These are phyloP conservation scores for Geotrichum siamense DNA, from an alignment of 1,139 yeast genomes.

Conservation along the genomic window DNA sequence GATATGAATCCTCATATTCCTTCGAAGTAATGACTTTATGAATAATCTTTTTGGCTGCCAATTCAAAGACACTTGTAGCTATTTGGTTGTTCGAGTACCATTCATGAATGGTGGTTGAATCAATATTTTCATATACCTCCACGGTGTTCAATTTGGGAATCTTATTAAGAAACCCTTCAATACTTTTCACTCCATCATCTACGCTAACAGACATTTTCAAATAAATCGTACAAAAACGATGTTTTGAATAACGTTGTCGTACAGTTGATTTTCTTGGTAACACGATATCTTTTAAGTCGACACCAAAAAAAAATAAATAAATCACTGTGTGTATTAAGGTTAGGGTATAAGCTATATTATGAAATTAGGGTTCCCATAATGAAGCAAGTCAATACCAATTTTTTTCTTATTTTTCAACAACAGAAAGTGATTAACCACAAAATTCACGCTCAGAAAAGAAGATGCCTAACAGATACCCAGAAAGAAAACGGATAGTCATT, in stretches of 20 bases:
- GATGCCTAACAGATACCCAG: slow-evolving; percentile 22
- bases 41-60: slow-evolving; percentile 9
- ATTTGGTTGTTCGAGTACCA: not conserved
- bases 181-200: not conserved
- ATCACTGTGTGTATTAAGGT: too few species aligned
- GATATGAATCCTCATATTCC: not conserved
- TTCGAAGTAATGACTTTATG: slow-evolving; percentile 5
- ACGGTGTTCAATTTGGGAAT: slow-evolving; percentile 1
- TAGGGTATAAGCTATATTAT: too few species aligned
- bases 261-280: too few species aligned
- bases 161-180: not conserved
- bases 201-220: not conserved
- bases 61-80: slow-evolving; percentile 9
- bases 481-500: slow-evolving; percentile 28
- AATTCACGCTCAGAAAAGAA: not conserved
- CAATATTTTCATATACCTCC: not conserved
- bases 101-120: not conserved
- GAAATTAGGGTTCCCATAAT: too few species aligned
- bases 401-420: too few species aligned
- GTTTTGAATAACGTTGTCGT: too few species aligned
- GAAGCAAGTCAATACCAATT: too few species aligned
- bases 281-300: too few species aligned
- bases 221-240: too few species aligned
- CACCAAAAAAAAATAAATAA: too few species aligned
- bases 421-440: too few species aligned